These are phyloP conservation scores for Neolentinus lepideus DNA, from an alignment of 1,284 basidiomycete species.

Conservation along the genomic window DNA sequence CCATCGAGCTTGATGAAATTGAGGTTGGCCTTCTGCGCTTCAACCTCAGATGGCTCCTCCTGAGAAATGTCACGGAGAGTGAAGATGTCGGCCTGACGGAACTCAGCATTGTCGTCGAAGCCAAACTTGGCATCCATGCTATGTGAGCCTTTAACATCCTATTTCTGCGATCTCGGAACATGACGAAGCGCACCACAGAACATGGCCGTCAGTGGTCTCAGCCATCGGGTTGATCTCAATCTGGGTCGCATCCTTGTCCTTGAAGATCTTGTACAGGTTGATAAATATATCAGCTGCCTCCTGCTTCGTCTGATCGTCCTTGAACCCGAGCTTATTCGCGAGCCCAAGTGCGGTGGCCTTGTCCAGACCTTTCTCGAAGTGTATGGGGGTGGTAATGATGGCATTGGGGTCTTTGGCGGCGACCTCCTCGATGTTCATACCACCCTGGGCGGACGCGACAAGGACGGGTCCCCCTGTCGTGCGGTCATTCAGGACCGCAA, in stretches of 20 bases:
- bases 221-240: constrained; percentile 99
- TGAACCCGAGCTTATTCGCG: constrained; percentile 91
- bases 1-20: constrained; percentile 99
- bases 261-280: constrained; percentile 95
- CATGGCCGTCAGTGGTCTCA: constrained; percentile 89
- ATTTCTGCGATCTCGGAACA: neutral
- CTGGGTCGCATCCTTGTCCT: constrained; percentile 98
- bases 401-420: constrained; percentile 95
- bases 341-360: constrained; percentile 69
- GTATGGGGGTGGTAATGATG: constrained; percentile 94
- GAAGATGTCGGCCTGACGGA: constrained; percentile 93
- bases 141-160: neutral
- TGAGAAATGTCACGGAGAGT: constrained; percentile 88
- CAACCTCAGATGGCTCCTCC: constrained; percentile 96
- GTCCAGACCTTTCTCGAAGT: constrained; percentile 81
- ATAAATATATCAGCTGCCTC: constrained; percentile 93
- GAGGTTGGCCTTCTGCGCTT: constrained; percentile 89
- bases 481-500: constrained; percentile 96
- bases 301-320: constrained; percentile 59
- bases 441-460: constrained; percentile 90
- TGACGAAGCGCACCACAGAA: constrained; percentile 70
- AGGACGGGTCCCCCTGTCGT: constrained; percentile 85
- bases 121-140: constrained; percentile 99
- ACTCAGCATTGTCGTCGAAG: constrained; percentile 99
- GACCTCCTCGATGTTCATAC: constrained; percentile 99